phyloP scores from a whole-genome alignment of 2,329 filamentous ascomycete genomes.

The Colletotrichum sojae region DNA sequence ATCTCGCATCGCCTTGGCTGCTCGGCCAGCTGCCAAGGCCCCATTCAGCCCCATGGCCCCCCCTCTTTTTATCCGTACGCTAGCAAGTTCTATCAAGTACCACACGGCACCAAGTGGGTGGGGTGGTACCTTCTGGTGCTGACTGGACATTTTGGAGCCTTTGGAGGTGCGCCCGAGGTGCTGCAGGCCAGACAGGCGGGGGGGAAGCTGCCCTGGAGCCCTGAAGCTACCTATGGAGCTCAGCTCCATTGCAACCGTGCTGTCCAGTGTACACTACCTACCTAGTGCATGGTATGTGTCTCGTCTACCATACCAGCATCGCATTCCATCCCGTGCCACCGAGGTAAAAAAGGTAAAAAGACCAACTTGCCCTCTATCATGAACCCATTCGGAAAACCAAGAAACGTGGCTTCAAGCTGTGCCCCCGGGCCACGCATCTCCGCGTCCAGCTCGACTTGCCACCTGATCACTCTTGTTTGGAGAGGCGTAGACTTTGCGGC shows the following conservation, averaged over 20 bases:
- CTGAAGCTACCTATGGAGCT: not conserved
- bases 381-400: not conserved
- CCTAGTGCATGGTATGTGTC: too few species aligned
- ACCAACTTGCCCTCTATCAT: not conserved
- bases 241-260: too few species aligned
- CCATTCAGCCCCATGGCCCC: constrained; percentile 20
- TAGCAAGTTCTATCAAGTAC: not conserved
- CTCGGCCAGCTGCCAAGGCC: constrained; percentile 21
- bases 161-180: not conserved
- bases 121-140: constrained; percentile 13
- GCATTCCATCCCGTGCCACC: constrained; percentile 23
- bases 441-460: constrained; percentile 12
- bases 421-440: constrained; percentile 2
- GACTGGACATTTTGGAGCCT: not conserved
- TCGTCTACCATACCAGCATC: too few species aligned
- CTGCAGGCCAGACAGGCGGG: not conserved
- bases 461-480: constrained; percentile 1
- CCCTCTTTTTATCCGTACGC: constrained; percentile 35
- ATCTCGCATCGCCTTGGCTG: constrained; percentile 32
- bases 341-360: not conserved
- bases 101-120: too few species aligned
- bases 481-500: not conserved
- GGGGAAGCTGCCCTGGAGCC: too few species aligned
- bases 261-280: too few species aligned
- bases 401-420: not conserved